Conservation (phyloP, 495 filamentous ascomycete species). For the Lasiosphaeris hirsuta region DNA sequence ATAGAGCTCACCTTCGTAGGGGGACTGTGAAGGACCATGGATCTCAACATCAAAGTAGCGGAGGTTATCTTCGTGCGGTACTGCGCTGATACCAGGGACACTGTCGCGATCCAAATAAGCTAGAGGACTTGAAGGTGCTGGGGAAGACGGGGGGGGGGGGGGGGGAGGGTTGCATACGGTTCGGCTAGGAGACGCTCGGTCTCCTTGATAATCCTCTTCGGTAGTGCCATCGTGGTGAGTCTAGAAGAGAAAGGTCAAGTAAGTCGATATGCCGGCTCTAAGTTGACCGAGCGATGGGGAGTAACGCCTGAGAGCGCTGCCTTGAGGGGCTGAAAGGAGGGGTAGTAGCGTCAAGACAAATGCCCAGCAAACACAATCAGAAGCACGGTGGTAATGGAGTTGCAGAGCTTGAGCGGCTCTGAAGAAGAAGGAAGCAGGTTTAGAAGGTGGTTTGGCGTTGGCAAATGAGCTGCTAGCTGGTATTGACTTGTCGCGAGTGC, state of each 20-base stretch:
- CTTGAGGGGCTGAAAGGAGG: background rate
- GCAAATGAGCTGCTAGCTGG: no score
- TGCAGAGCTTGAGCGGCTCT: background rate
- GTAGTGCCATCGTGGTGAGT: constrained; percentile 61
- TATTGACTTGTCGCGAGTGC: no score
- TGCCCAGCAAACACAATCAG: background rate
- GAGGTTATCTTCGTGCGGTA: constrained; percentile 98
- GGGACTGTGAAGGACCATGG: constrained; percentile 88
- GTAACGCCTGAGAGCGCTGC: no score
- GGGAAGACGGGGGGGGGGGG: background rate
- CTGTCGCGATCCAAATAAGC: constrained; percentile 42
- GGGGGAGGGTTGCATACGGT: constrained; percentile 63
- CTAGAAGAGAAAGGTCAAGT: background rate
- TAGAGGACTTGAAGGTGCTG: constrained; percentile 16
- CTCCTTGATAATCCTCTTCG: constrained; percentile 97
- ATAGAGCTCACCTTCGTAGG: constrained; percentile 71
- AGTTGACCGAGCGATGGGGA: no score
- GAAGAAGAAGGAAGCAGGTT: no score
- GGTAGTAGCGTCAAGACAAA: background rate
- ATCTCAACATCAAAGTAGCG: constrained; percentile 98
- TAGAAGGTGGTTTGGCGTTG: no score
- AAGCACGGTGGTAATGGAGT: background rate
- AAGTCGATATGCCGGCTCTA: no score
- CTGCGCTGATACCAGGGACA: constrained; percentile 92
- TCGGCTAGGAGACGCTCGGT: constrained; percentile 96